Percentiles rank a stretch among this genome's conserved stretches.
These are phyloP conservation scores for Torulaspora globosa DNA, from an alignment of 1,139 yeast genomes.

Conservation along the genomic window DNA sequence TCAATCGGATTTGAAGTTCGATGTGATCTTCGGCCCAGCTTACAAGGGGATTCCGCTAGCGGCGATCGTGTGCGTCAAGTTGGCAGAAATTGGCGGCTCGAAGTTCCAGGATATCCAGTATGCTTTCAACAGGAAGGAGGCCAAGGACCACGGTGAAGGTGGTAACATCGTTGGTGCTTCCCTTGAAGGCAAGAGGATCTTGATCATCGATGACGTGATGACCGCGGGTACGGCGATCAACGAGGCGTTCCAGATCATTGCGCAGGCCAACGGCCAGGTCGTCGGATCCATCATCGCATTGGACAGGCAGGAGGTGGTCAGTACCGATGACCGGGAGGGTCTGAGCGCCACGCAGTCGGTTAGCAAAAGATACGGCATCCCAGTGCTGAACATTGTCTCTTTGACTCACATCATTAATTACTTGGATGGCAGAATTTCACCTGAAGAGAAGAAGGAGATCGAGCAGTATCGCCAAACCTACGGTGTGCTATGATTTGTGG, in stretches of 20 bases:
- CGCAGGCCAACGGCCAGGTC: constrained; percentile 63
- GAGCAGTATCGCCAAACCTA: constrained; percentile 52
- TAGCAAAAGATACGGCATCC: constrained; percentile 65
- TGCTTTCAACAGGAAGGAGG: constrained; percentile 82
- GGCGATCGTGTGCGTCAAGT: constrained; percentile 85
- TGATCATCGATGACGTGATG: constrained; percentile 94
- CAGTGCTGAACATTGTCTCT: constrained; percentile 76
- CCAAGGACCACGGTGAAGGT: constrained; percentile 98
- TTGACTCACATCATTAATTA: constrained; percentile 69
- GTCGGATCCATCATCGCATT: constrained; percentile 86
- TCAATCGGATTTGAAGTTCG: constrained; percentile 75
- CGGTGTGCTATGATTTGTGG: constrained; percentile 30
- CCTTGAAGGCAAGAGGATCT: constrained; percentile 63
- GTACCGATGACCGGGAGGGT: constrained; percentile 43
- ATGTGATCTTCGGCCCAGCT: constrained; percentile 93
- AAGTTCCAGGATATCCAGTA: constrained; percentile 63
- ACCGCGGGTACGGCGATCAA: constrained; percentile 98
- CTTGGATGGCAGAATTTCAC: constrained; percentile 52
- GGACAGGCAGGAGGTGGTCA: constrained; percentile 89
- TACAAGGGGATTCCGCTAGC: constrained; percentile 96
- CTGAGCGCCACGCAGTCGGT: constrained; percentile 81
- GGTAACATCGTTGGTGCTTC: constrained; percentile 87
- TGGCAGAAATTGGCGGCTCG: constrained; percentile 84
- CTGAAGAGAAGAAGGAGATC: constrained; percentile 52
- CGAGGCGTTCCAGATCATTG: constrained; percentile 83